phyloP scores from a whole-genome alignment of 345 rosid genomes.

The Boechera retrofracta region DNA sequence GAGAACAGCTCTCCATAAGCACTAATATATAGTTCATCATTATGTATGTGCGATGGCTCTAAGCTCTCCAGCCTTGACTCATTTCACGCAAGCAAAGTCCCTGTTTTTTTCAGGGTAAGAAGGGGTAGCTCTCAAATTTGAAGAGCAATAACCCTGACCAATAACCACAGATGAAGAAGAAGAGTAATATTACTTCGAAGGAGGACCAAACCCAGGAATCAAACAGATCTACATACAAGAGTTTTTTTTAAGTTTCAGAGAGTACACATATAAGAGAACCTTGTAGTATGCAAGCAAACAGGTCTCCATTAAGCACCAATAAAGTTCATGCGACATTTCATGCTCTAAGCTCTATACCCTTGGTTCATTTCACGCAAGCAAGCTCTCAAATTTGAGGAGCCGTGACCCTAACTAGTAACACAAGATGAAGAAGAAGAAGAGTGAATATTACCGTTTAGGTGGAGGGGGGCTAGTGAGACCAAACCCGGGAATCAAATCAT shows the following conservation, averaged over 20 bases:
- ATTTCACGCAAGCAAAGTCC: background rate
- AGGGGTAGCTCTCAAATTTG: background rate
- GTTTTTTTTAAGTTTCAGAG: background rate
- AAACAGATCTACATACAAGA: constrained; percentile 24
- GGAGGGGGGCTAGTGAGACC: constrained; percentile 63
- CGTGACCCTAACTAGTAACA: background rate
- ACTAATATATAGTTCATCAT: background rate
- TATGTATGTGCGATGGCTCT: background rate
- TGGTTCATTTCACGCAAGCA: background rate
- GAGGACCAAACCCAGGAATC: constrained; percentile 67
- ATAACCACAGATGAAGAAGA: background rate
- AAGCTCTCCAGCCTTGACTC: background rate
- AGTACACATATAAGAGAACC: background rate
- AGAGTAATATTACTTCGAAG: constrained; percentile 29
- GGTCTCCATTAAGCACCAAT: background rate
- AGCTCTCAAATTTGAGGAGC: background rate
- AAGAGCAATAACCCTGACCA: background rate
- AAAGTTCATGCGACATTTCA: background rate
- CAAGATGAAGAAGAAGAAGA: background rate
- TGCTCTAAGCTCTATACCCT: background rate
- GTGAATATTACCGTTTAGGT: constrained; percentile 46
- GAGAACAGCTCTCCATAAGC: background rate
- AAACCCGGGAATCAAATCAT: constrained; percentile 79
- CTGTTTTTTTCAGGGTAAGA: too few relatives aligned
- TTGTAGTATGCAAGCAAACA: too few relatives aligned